A percentile compares a stretch with the other conserved stretches of the same genome.
Evolutionary conservation across 1,284 basidiomycete species (phyloP).

Genomic region (Quambalaria eucalypti): DNA sequence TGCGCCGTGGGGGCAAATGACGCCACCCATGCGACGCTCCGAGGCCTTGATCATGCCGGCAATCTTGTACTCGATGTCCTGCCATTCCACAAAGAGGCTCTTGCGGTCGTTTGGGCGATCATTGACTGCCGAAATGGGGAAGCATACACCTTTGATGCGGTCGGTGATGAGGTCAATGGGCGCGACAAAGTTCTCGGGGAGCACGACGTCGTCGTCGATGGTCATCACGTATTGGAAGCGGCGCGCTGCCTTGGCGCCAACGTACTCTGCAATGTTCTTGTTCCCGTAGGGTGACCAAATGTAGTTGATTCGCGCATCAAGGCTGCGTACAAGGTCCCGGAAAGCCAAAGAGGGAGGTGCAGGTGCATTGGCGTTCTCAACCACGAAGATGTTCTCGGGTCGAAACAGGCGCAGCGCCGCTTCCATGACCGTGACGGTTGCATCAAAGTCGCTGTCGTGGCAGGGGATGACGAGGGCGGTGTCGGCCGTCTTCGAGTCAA

Average conservation of each 20-base stretch:
- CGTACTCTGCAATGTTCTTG: constrained; percentile 20
- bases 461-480: constrained; percentile 17
- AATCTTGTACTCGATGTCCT: constrained; percentile 22
- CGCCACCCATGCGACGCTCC: constrained; percentile 13
- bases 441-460: constrained; percentile 16
- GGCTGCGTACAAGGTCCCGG: neutral
- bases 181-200: constrained; percentile 16
- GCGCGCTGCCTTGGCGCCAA: constrained; percentile 13
- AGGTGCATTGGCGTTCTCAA: constrained; percentile 15
- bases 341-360: constrained; percentile 7
- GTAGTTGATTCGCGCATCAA: constrained; percentile 17
- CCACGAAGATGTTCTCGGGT: constrained; percentile 19
- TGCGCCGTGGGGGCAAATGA: constrained; percentile 16
- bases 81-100: constrained; percentile 15
- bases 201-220: constrained; percentile 20
- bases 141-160: constrained; percentile 14
- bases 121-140: constrained; percentile 16
- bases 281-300: constrained; percentile 17
- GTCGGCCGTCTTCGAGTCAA: neutral
- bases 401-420: constrained; percentile 17
- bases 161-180: constrained; percentile 16
- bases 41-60: constrained; percentile 16
- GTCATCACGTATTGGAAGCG: constrained; percentile 15
- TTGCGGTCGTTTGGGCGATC: constrained; percentile 7
- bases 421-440: constrained; percentile 14